Percentiles rank a stretch among this genome's conserved stretches.
Conservation (phyloP, 106 monocot species). For the Dioscorea alata region DNA sequence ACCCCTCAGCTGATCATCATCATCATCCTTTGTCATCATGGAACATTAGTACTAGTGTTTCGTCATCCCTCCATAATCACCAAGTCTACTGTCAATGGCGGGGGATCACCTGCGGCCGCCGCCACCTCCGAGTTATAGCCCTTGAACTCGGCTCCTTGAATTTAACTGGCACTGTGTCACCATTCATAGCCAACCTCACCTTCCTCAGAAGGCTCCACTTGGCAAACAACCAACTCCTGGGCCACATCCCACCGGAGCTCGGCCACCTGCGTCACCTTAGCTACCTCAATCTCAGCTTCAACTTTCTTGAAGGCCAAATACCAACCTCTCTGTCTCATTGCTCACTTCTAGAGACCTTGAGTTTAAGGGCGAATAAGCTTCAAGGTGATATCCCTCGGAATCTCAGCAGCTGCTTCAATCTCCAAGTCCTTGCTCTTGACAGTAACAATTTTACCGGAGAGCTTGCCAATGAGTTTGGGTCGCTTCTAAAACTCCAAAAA, state of each 20-base stretch:
- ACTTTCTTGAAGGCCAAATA: slow-evolving; percentile 8
- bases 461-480: neutral
- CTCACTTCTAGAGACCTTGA: neutral
- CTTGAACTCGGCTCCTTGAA: slow-evolving; percentile 20
- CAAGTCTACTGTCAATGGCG: slow-evolving; percentile 32
- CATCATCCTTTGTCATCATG: slow-evolving; percentile 23
- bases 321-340: neutral
- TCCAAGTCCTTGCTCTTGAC: neutral
- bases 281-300: too few relatives aligned
- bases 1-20: slow-evolving; percentile 1
- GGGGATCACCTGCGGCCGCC: slow-evolving; percentile 29
- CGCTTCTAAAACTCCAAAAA: neutral
- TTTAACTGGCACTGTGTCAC: slow-evolving; percentile 34
- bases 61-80: neutral
- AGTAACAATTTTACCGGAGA: slow-evolving; percentile 11
- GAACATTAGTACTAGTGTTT: slow-evolving; percentile 14
- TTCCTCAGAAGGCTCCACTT: slow-evolving; percentile 27
- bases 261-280: neutral
- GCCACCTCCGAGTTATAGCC: slow-evolving; percentile 8
- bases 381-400: neutral
- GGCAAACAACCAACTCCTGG: slow-evolving; percentile 17
- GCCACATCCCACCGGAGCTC: slow-evolving; percentile 23
- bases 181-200: slow-evolving; percentile 28
- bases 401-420: neutral
- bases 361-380: slow-evolving; percentile 11